These are phyloP conservation scores for Juglanconis sp. DNA, from an alignment of 2,329 filamentous ascomycete genomes.

Conservation along the genomic window DNA sequence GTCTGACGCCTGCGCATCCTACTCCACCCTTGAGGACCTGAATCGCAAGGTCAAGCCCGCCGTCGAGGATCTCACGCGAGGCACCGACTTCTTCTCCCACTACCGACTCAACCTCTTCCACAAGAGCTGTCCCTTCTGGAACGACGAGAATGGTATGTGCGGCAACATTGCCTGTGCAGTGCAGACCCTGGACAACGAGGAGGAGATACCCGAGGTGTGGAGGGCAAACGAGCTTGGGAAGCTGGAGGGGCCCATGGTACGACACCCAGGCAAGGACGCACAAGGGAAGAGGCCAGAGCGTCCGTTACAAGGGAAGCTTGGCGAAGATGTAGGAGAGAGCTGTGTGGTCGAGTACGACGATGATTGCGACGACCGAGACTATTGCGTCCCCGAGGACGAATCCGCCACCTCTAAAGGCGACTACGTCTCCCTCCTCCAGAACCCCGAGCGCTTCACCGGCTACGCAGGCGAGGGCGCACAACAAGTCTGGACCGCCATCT, in stretches of 20 bases:
- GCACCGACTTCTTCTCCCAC: constrained; percentile 97
- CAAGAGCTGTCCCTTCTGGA: constrained; percentile 94
- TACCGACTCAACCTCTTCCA: constrained; percentile 94
- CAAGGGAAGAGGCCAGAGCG: constrained; percentile 68
- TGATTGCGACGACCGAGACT: constrained; percentile 94
- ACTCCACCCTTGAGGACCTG: constrained; percentile 80
- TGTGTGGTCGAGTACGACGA: constrained; percentile 98
- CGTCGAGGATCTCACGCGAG: constrained; percentile 75
- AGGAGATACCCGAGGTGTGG: constrained; percentile 90
- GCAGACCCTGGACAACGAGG: constrained; percentile 90
- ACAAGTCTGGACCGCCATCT: constrained; percentile 95
- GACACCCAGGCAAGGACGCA: constrained; percentile 74
- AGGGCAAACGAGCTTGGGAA: constrained; percentile 88
- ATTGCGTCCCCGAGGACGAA: constrained; percentile 94
- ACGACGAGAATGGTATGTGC: constrained; percentile 88
- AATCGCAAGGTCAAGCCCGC: constrained; percentile 75
- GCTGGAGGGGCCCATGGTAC: constrained; percentile 84
- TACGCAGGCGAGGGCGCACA: constrained; percentile 81
- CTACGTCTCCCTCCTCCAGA: constrained; percentile 90
- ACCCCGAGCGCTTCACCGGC: constrained; percentile 93
- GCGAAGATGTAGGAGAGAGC: constrained; percentile 85
- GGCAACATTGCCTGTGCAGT: constrained; percentile 96
- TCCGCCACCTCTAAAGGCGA: constrained; percentile 82
- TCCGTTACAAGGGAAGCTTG: constrained; percentile 78
- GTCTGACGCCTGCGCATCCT: constrained; percentile 91